Evolutionary conservation across 83 land plant genomes (phyloP).

Genomic region (Larix sibirica): DNA sequence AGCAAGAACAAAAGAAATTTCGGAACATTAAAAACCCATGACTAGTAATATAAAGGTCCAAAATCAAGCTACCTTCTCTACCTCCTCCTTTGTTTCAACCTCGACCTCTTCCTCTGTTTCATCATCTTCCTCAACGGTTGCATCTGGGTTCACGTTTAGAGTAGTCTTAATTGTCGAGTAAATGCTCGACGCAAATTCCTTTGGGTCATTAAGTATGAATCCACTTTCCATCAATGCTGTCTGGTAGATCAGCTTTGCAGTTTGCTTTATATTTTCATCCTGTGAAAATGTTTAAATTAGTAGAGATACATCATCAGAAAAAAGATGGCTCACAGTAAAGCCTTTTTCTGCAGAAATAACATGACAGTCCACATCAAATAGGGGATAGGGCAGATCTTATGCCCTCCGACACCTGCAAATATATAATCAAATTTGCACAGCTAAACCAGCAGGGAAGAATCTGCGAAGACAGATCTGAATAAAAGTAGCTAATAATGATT

Average conservation of each 20-base stretch:
- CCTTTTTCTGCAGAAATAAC: too few relatives aligned
- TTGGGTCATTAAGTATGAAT: conserved; percentile 74
- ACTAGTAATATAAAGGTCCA: neutral
- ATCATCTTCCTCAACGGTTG: conserved; percentile 83
- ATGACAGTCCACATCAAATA: too few relatives aligned
- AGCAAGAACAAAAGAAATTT: neutral
- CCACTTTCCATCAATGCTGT: conserved; percentile 98
- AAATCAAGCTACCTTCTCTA: conserved; percentile 6
- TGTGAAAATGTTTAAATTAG: conserved; percentile 18
- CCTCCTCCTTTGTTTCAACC: conserved; percentile 32
- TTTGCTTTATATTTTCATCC: conserved; percentile 75
- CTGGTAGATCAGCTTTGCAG: conserved; percentile 88
- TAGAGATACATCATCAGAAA: too few relatives aligned
- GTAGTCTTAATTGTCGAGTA: conserved; percentile 79
- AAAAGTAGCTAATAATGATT: neutral
- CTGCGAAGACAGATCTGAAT: neutral
- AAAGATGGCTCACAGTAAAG: too few relatives aligned
- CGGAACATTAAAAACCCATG: neutral
- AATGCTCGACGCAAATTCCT: conserved; percentile 83
- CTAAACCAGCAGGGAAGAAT: neutral
- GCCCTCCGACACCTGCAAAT: too few relatives aligned
- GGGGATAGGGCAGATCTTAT: too few relatives aligned
- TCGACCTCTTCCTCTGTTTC: conserved; percentile 71
- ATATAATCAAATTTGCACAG: too few relatives aligned
- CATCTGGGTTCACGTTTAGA: conserved; percentile 85